phyloP scores from a whole-genome alignment of 257 asterid genomes.

The Solanum raphanifolium region DNA sequence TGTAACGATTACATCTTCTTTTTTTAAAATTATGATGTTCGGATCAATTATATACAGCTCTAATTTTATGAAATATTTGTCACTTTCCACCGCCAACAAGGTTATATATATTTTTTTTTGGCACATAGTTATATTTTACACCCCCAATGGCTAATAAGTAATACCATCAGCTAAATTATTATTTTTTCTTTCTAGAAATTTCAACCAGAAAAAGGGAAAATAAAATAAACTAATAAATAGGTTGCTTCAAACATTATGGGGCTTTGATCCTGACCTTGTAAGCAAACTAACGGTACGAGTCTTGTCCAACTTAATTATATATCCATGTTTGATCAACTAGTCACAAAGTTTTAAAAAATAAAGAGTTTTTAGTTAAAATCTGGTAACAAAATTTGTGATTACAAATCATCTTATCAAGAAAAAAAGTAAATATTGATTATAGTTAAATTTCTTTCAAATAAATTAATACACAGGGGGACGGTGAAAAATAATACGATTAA shows the following conservation, averaged over 20 bases:
- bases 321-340: not conserved
- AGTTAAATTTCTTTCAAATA: not conserved
- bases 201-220: not conserved
- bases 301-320: not conserved
- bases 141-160: not conserved
- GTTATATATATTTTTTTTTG: not conserved
- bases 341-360: not conserved
- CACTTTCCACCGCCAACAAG: not conserved
- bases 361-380: not conserved
- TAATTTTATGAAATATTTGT: not conserved
- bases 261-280: not conserved
- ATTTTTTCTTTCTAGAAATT: not conserved
- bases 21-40: not conserved
- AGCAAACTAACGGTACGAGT: not conserved
- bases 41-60: rapidly evolving
- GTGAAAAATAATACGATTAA: not conserved
- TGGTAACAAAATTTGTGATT: not conserved
- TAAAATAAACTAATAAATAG: not conserved
- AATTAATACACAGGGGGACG: not conserved
- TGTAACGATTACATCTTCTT: not conserved
- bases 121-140: not conserved
- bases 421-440: not conserved
- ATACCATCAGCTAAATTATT: not conserved
- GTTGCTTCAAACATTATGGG: not conserved
- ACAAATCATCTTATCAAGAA: not conserved